Percentiles rank a stretch among this genome's conserved stretches.
Evolutionary conservation across 1,284 basidiomycete genomes (phyloP).

Genomic region (Cutaneotrichosporon sp.): DNA sequence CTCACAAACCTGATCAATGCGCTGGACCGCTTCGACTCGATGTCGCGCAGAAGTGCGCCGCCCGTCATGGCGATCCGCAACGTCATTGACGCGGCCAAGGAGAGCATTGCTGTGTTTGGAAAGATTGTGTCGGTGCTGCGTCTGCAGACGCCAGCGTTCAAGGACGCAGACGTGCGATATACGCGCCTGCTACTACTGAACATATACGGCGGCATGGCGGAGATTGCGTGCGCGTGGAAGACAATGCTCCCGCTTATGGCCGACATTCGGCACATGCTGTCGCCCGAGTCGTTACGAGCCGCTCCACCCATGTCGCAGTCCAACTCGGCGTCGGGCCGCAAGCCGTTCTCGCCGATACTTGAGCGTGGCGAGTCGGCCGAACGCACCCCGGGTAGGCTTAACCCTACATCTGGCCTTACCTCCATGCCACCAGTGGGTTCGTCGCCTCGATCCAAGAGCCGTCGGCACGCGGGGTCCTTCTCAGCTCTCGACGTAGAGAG

Average conservation of each 20-base stretch:
- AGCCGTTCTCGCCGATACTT: slow-evolving; percentile 48
- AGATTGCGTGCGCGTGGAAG: slow-evolving; percentile 82
- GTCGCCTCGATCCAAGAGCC: slow-evolving; percentile 49
- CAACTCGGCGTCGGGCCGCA: slow-evolving; percentile 25
- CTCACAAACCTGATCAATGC: slow-evolving; percentile 81
- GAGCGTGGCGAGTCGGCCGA: slow-evolving; percentile 8
- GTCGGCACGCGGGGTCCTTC: slow-evolving; percentile 89
- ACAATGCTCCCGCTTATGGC: slow-evolving; percentile 68
- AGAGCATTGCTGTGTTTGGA: slow-evolving; percentile 77
- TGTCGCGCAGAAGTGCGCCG: slow-evolving; percentile 62
- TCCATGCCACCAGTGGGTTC: slow-evolving; percentile 9
- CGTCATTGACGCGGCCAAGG: slow-evolving; percentile 76
- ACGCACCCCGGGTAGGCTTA: not conserved
- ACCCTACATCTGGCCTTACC: not conserved
- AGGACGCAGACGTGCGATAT: slow-evolving; percentile 73
- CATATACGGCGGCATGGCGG: slow-evolving; percentile 83
- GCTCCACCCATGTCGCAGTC: slow-evolving; percentile 18
- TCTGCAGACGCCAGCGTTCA: slow-evolving; percentile 64
- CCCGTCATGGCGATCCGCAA: slow-evolving; percentile 64
- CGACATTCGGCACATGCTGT: slow-evolving; percentile 62
- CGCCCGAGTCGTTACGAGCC: slow-evolving; percentile 9
- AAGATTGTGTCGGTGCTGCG: slow-evolving; percentile 79
- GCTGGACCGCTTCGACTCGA: slow-evolving; percentile 85
- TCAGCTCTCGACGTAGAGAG: slow-evolving; percentile 85
- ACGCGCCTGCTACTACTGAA: slow-evolving; percentile 80